Conservation (phyloP, 1,284 basidiomycete species). For the Ganoderma meredithae region DNA sequence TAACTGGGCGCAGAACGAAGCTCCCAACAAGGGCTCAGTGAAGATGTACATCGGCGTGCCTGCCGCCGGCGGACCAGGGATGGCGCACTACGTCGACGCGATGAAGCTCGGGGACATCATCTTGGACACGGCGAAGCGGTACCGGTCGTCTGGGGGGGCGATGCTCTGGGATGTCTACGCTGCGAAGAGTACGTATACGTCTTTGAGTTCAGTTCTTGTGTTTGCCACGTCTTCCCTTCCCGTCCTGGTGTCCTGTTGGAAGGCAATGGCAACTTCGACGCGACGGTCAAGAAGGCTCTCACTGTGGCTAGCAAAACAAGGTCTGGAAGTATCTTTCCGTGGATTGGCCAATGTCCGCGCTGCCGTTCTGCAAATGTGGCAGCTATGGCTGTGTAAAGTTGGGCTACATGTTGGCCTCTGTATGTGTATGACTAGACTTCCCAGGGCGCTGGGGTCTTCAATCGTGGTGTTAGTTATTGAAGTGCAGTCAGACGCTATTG, state of each 20-base stretch:
- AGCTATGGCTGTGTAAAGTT: no score
- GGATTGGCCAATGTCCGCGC: no score
- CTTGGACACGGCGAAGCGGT: slow-evolving; percentile 51
- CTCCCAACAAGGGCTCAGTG: slow-evolving; percentile 59
- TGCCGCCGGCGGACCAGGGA: slow-evolving; percentile 53
- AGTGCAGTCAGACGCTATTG: no score
- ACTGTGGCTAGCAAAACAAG: no score
- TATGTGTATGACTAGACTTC: no score
- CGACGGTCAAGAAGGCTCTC: not conserved
- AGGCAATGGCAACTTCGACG: not conserved
- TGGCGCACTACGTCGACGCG: slow-evolving; percentile 57
- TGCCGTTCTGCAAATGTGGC: no score
- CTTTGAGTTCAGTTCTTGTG: not conserved
- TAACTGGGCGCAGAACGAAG: slow-evolving; percentile 63
- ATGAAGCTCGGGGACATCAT: slow-evolving; percentile 54
- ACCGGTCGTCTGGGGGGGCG: slow-evolving; percentile 70
- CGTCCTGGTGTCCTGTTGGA: not conserved
- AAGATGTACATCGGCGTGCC: slow-evolving; percentile 72
- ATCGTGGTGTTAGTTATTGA: no score
- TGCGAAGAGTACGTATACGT: not conserved
- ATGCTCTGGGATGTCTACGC: slow-evolving; percentile 58
- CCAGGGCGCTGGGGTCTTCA: no score
- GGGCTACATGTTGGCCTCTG: no score
- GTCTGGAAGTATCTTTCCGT: no score
- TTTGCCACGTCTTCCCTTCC: no score